Base-by-base conservation (phyloP, 2,329 filamentous ascomycete species). In the Ophiostoma ulmi region DNA sequence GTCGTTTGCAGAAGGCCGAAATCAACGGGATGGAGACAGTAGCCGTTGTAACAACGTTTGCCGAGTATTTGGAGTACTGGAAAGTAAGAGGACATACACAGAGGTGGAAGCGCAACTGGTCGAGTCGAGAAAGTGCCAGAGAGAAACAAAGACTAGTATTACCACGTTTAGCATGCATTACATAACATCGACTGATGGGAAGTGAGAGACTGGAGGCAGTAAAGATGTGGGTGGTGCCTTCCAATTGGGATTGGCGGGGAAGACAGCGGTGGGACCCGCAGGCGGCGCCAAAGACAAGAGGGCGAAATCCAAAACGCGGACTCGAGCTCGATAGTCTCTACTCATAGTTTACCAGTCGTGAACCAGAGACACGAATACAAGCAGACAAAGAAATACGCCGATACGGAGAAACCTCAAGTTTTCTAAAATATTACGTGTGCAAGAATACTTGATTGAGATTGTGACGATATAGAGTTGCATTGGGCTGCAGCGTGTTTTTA, bases 241-340 rank as follows among this genome's bases (percentile, higher is more conserved):
- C 68, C 64, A 35, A 58, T 68, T 67, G 70, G 70, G 71, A 67
- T 72, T 70, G 71, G 69, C 66, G 71, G 70, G 70, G 68, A 64
- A 72, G 55, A 44, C 17, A 58, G n/a, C 11, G 44, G 64, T 66
- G 64, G 65, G 38, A 48, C 65, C 39, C 65, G 22, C 38, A 41
- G 38, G 14, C 64, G 38, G 36, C 64, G 64, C 36, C 36, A 48
- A 20, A 48, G 17, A 48, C 5, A n/a, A 5, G 14, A 48, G 6
- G 17, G 20, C 44, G 17, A 48, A 48, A 48, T 20, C 44, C 5
- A 44, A 66, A 66, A 44, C n/a, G 64, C 64, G 64, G n/a, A 39
- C 64, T 66, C 36, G 64, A 66, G 64, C 38, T 39, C 36, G 35
- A n/a, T 22, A 65, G 36, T 13, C 31, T 31, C 3, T 31, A 31